Percentiles rank a stretch among this genome's conserved stretches.
These are phyloP conservation scores for Venturia nashicola DNA, from an alignment of 2,329 filamentous ascomycete genomes.

Conservation along the genomic window DNA sequence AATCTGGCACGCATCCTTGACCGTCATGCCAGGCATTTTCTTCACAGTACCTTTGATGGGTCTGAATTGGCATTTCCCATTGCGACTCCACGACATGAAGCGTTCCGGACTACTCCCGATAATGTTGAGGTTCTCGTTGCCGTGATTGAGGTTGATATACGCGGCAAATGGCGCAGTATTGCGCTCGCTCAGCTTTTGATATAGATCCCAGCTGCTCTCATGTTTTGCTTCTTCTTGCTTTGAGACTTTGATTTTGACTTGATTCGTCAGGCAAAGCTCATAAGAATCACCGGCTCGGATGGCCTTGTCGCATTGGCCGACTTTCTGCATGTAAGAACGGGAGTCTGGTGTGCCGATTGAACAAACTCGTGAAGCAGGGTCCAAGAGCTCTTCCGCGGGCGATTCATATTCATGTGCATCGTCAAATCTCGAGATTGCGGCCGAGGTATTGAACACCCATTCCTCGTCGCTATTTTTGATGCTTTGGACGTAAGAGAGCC, in stretches of 20 bases:
- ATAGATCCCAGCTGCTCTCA: conserved; percentile 51
- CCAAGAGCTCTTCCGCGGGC: neutral
- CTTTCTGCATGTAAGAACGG: neutral
- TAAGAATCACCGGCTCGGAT: conserved; percentile 73
- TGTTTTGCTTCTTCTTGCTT: conserved; percentile 14
- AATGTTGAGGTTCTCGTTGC: conserved; percentile 44
- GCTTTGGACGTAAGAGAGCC: conserved; percentile 54
- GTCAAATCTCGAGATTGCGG: neutral
- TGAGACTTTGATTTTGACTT: conserved; percentile 30
- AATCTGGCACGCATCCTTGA: conserved; percentile 58
- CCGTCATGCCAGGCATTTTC: conserved; percentile 55
- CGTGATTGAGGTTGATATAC: conserved; percentile 35
- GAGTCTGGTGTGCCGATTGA: neutral
- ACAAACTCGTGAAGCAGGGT: neutral
- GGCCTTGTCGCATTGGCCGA: conserved; percentile 19
- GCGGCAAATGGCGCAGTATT: conserved; percentile 82
- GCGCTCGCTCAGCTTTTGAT: conserved; percentile 52
- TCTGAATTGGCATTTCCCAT: conserved; percentile 61
- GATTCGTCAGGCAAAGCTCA: conserved; percentile 71
- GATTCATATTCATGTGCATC: neutral
- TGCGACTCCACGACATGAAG: conserved; percentile 58
- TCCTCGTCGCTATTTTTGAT: conserved; percentile 35
- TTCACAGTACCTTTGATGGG: conserved; percentile 97
- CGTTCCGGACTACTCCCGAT: conserved; percentile 80
- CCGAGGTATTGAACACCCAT: conserved; percentile 29